A percentile compares a stretch with the other conserved stretches of the same genome.
Conservation (phyloP, 225 moss, liverwort and hornwort genomes). For the Rhytidiadelphus loreus region DNA sequence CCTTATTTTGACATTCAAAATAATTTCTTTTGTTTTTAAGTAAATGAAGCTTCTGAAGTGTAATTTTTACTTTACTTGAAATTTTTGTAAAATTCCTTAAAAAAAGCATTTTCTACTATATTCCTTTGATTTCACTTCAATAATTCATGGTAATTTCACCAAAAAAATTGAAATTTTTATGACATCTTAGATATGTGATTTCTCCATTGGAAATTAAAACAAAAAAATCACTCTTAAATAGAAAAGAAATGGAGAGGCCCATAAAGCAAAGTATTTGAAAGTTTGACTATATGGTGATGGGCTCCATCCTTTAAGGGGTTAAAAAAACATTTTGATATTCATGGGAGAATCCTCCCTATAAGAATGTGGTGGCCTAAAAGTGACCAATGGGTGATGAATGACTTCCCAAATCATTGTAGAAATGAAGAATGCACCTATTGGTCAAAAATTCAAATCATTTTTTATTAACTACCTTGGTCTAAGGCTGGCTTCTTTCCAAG, state of each 20-base stretch:
- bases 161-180: neutral
- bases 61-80: neutral
- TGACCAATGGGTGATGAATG: no score
- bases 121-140: neutral
- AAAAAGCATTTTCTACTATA: neutral
- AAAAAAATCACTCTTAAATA: neutral
- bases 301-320: rapidly evolving
- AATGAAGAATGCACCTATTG: neutral
- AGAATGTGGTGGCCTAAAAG: rapidly evolving
- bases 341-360: rapidly evolving
- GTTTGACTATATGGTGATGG: neutral
- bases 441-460: neutral
- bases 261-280: neutral
- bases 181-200: neutral
- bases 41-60: no score
- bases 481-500: rapidly evolving
- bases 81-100: neutral
- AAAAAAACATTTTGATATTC: neutral
- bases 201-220: neutral
- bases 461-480: neutral
- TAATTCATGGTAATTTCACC: neutral
- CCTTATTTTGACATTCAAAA: no score
- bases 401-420: neutral
- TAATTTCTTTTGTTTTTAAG: no score
- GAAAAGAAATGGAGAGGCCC: rapidly evolving